Evolutionary conservation across 2,329 filamentous ascomycete species (phyloP).

Genomic region (Colletotrichum theobromicola): DNA sequence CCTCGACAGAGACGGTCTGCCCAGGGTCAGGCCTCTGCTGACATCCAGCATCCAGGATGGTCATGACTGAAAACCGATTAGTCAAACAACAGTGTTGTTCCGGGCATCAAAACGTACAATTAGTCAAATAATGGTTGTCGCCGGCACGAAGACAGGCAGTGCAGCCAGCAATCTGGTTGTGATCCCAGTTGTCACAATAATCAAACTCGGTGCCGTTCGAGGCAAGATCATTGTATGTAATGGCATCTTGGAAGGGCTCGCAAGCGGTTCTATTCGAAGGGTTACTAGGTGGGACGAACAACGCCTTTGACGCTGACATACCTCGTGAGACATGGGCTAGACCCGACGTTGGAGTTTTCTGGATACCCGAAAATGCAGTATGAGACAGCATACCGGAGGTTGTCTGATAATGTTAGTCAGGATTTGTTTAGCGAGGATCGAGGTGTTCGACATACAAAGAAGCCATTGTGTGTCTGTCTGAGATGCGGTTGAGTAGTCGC

Average conservation of each 20-base stretch:
- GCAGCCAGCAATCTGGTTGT: slow-evolving; percentile 47
- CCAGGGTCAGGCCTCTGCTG: slow-evolving; percentile 54
- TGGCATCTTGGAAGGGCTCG: slow-evolving; percentile 48
- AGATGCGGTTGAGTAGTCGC: slow-evolving; percentile 47
- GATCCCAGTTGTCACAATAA: slow-evolving; percentile 58
- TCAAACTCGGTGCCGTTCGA: slow-evolving; percentile 50
- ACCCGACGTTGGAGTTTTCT: slow-evolving; percentile 42
- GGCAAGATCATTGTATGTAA: slow-evolving; percentile 56
- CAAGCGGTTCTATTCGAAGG: slow-evolving; percentile 53
- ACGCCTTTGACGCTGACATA: slow-evolving; percentile 32
- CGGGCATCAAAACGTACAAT: slow-evolving; percentile 48
- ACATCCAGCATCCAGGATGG: slow-evolving; percentile 61
- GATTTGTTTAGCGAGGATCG: no score
- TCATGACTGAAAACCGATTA: slow-evolving; percentile 42
- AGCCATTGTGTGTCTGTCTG: slow-evolving; percentile 58
- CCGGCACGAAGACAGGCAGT: slow-evolving; percentile 48
- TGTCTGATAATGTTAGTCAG: slow-evolving; percentile 47
- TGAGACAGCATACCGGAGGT: slow-evolving; percentile 60
- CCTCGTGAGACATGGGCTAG: slow-evolving; percentile 59
- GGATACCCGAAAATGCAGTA: slow-evolving; percentile 61
- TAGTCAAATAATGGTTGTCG: slow-evolving; percentile 49
- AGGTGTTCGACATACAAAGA: slow-evolving; percentile 52
- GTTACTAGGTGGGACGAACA: neutral
- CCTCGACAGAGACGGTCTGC: slow-evolving; percentile 52
- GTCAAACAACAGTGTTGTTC: neutral